A percentile compares a stretch with the other conserved stretches of the same genome.
Conservation (phyloP, 2,329 filamentous ascomycete genomes). For the Pseudocercospora macadamiae region DNA sequence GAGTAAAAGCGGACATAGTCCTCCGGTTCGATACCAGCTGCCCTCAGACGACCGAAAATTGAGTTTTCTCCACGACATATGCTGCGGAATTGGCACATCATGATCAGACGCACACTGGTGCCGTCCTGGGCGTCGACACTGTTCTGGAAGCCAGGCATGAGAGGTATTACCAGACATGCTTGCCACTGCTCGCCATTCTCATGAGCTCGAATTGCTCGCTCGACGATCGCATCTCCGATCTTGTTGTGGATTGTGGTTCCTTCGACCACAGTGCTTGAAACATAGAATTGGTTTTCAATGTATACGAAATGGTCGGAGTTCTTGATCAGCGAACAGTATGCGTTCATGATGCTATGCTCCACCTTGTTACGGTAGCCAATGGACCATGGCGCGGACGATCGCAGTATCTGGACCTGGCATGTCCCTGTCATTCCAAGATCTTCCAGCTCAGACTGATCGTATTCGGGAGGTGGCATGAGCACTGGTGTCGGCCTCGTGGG, state of each 20-base stretch:
- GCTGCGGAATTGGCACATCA: constrained; percentile 95
- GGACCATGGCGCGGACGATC: constrained; percentile 90
- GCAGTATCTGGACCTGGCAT: constrained; percentile 93
- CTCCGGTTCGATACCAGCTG: constrained; percentile 83
- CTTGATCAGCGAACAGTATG: constrained; percentile 92
- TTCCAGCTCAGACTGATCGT: constrained; percentile 81
- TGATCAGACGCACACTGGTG: constrained; percentile 90
- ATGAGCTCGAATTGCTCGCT: constrained; percentile 83
- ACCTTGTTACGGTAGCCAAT: constrained; percentile 79
- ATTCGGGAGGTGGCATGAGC: constrained; percentile 89
- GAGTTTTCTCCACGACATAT: constrained; percentile 91
- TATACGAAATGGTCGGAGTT: constrained; percentile 97
- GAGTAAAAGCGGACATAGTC: constrained; percentile 97
- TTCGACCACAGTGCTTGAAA: constrained; percentile 87
- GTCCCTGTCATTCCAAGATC: constrained; percentile 87
- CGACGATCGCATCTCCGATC: constrained; percentile 91
- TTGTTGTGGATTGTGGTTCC: constrained; percentile 86
- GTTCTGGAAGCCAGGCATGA: constrained; percentile 99
- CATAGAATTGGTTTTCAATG: constrained; percentile 98
- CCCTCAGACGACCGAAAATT: constrained; percentile 83
- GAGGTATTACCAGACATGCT: constrained; percentile 83
- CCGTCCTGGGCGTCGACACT: constrained; percentile 93
- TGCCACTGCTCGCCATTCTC: constrained; percentile 87
- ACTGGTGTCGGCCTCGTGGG: constrained; percentile 93
- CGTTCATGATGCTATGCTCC: constrained; percentile 94